These are phyloP conservation scores for Ceriops tagal DNA, from an alignment of 345 rosid genomes.

Conservation along the genomic window DNA sequence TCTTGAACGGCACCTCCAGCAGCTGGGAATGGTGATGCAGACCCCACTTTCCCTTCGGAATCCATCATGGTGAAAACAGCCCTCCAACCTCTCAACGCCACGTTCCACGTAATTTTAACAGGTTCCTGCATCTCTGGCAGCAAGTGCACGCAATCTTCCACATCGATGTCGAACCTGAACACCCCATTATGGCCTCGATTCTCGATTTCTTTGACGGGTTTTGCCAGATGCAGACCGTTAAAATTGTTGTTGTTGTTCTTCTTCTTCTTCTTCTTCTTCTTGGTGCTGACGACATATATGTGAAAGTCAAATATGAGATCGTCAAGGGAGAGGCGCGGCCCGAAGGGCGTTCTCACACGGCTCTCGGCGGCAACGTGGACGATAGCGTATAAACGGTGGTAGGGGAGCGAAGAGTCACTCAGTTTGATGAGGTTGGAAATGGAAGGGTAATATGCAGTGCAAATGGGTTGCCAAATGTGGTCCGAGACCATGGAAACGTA, in stretches of 20 bases:
- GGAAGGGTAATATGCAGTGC: conserved; percentile 35
- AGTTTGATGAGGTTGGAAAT: conserved; percentile 38
- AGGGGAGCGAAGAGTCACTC: conserved; percentile 27
- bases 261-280: neutral
- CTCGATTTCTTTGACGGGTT: conserved; percentile 7
- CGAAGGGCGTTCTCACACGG: conserved; percentile 22
- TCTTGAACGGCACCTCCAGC: conserved; percentile 16
- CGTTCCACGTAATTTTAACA: conserved; percentile 40
- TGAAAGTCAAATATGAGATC: conserved; percentile 33
- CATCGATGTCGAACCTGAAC: conserved; percentile 33
- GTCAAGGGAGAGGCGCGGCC: conserved; percentile 35
- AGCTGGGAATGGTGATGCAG: too few species aligned
- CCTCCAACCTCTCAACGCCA: conserved; percentile 36
- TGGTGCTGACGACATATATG: neutral
- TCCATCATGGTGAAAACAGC: conserved; percentile 47
- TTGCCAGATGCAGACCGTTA: conserved; percentile 8
- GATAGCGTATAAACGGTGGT: conserved; percentile 32
- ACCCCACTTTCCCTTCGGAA: conserved; percentile 20
- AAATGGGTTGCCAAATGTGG: conserved; percentile 36
- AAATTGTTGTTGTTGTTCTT: neutral
- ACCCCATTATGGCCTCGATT: conserved; percentile 8
- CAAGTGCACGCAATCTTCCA: neutral
- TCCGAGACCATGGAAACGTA: conserved; percentile 38
- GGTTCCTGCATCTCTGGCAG: neutral
- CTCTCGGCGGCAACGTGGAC: conserved; percentile 29